phyloP scores from a whole-genome alignment of 176 grass and related monocot genomes.

The Bothriochloa decipiens region DNA sequence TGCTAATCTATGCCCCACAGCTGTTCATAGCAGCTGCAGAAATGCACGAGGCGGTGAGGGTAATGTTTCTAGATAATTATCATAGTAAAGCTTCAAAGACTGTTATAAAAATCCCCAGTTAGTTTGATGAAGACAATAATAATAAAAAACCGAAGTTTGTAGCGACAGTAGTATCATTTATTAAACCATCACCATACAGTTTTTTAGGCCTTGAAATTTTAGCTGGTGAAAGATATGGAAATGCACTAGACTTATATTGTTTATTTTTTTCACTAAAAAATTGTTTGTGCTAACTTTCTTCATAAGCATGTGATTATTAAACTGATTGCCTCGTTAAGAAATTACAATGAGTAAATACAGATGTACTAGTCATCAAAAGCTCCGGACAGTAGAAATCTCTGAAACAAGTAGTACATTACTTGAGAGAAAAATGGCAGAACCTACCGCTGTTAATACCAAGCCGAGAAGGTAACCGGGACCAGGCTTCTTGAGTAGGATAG shows the following conservation, averaged over 20 bases:
- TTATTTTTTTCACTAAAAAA: not conserved
- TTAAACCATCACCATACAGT: not conserved
- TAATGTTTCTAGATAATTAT: constrained; percentile 31
- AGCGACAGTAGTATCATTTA: not conserved
- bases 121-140: too few relatives aligned
- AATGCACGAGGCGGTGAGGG: not conserved
- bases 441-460: constrained; percentile 65
- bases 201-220: constrained; percentile 6
- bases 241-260: not conserved
- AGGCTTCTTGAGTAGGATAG: constrained; percentile 84
- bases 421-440: constrained; percentile 18
- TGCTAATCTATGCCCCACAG: constrained; percentile 90
- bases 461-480: constrained; percentile 69
- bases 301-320: not conserved
- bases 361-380: not conserved
- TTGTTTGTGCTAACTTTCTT: not conserved
- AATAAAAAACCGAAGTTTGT: too few relatives aligned
- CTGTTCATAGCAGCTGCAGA: constrained; percentile 84
- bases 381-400: not conserved
- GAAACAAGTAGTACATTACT: not conserved
- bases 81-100: constrained; percentile 12
- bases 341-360: not conserved
- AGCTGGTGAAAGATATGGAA: constrained; percentile 1
- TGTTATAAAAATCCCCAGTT: not conserved
- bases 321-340: constrained; percentile 4